phyloP scores from a whole-genome alignment of 2,329 filamentous ascomycete species.

The Verticillium tricorpus region DNA sequence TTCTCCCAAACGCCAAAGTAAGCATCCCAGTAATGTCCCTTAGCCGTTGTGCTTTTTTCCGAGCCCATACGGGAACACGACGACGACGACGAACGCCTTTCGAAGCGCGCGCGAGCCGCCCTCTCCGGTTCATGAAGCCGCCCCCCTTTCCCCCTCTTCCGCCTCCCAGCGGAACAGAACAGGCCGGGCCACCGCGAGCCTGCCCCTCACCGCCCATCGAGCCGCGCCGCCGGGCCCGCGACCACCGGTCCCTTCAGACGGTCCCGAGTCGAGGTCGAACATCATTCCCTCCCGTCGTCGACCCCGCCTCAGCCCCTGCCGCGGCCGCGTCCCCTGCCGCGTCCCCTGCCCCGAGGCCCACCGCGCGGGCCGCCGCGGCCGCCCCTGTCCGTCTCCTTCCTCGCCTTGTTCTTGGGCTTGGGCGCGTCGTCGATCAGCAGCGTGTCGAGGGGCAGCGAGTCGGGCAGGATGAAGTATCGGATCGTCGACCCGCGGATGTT shows the following conservation, averaged over 20 bases:
- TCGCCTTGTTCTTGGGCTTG: constrained; percentile 99
- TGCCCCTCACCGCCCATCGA: background rate
- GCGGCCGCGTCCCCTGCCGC: constrained; percentile 40
- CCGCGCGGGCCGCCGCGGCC: constrained; percentile 47
- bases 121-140: too few species aligned
- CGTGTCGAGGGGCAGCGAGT: constrained; percentile 91
- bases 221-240: background rate
- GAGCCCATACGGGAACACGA: background rate
- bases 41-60: background rate
- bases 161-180: too few species aligned
- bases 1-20: constrained; percentile 1
- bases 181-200: too few species aligned
- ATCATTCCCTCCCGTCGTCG: background rate
- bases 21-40: background rate
- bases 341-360: constrained; percentile 50
- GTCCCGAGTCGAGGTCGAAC: background rate
- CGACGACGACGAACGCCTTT: background rate
- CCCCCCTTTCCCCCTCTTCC: too few species aligned
- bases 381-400: constrained; percentile 75
- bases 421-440: constrained; percentile 93
- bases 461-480: constrained; percentile 93
- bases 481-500: constrained; percentile 96
- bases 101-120: too few species aligned
- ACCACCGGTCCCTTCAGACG: background rate
- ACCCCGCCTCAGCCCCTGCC: constrained; percentile 13